Evolutionary conservation across 257 asterid genomes (phyloP), one percentile per base, ranked within the genome.

Genomic region (Capsicum pubescens): DNA sequence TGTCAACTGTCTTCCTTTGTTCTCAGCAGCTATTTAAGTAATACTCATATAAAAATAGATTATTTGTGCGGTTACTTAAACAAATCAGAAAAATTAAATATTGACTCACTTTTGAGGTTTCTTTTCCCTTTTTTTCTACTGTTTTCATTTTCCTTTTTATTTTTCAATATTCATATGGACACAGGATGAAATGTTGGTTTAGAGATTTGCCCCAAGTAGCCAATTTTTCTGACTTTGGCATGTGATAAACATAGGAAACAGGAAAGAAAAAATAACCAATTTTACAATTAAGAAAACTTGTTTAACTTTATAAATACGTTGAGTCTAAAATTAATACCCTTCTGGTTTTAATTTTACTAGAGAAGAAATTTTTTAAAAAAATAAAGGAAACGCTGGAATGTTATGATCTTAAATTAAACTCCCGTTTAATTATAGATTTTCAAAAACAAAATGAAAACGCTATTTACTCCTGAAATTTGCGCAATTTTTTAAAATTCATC

Each of bases 221-320:
- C 46, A 64, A 64, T 5, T 3, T 57, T 10, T 26, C 16, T 26
- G 36, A 44, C 60, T 74, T 74, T 50, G 58, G 46, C 61, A 50
- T 74, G 81, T 74, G 81, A 50, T 26, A 74, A 50, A 50, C 61
- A 74, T 21, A 74, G 46, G 61, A 55, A 52, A 74, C 36, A 74
- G 44, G 42, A 26, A 19, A 50, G 50, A 21, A 21, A 50, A 48
- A 0, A 6, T 5, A 7, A 74, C 32, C 10, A n/a, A 0, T 11
- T 48, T 74, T 26, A 74, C 59, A 1, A 44, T 74, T 12, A 1
- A 46, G 44, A 26, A 19, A 74, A 4, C 3, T 3, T 50, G 36
- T 48, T 72, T 72, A 48, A 72, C 60, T 48, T 70, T 72, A 11
- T 48, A 1, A 35, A 39, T 68, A 68, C 76, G 36, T 68, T 1